Base-by-base conservation (phyloP, 257 asterid genomes). In the Solanum dulcamara region DNA sequence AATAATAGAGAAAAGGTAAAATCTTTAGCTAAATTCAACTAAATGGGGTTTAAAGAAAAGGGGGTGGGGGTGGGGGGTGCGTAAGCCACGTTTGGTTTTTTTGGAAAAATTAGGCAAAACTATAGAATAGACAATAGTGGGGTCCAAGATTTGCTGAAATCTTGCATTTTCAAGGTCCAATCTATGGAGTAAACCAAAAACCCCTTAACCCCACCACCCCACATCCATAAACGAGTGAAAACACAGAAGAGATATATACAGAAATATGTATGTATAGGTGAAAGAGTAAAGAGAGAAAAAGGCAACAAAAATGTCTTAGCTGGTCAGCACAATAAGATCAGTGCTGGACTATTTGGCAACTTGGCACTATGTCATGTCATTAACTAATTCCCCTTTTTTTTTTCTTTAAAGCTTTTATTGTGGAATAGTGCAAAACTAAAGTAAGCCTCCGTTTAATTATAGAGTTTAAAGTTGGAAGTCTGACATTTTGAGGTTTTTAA, bases 251-350 rank as follows among this genome's bases (percentile, higher is more conserved):
- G 40, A 28, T 17, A 46, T 17, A 46, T 46, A 77, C 10, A 77
- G 26, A 77, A 46, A 28, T 28, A 1, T 77, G 83, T 77, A 77
- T 28, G 83, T 77, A 77, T 28, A 46, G 64, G 44, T 77, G 0
- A 11, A 0, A 4, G 83, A 38, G 20, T 38, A 71, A 71, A 71
- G 53, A 71, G 32, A 38, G 81, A 84, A 10, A 55, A 72, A 22
- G 32, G 57, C 15, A 53, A 35, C 83, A 38, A 71, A 26, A 46
- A 53, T 85, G 62, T 46, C 42, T 89, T 90, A 90, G 92, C 91
- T 91, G 94, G 91, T 85, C 24, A 60, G 91, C 94, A 91, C 84
- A 84, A 87, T 72, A 80, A 28, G 51, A 28, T 48, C 40, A 14
- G 75, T 60, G 24, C 46, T 68, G 46, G 81, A 84, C 53, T 81